A percentile compares a stretch with the other conserved stretches of the same genome.
These are phyloP conservation scores for Amphirosellinia nigrospora DNA, from an alignment of 495 filamentous ascomycete genomes.

Conservation along the genomic window DNA sequence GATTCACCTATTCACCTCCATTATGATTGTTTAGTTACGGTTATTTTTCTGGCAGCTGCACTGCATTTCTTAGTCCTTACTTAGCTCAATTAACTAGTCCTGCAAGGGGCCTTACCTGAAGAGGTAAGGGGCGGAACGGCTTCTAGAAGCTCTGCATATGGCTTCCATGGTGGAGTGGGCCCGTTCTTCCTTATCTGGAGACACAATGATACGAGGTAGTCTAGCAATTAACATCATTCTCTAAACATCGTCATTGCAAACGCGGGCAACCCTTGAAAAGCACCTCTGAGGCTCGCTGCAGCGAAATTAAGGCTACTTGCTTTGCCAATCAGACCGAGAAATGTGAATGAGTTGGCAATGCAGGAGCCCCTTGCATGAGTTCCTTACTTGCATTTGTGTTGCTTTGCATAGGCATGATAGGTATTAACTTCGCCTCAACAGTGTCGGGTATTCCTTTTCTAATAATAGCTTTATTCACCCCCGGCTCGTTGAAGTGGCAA, in stretches of 20 bases:
- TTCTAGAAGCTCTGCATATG: neutral
- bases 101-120: neutral
- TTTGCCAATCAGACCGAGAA: too few relatives aligned
- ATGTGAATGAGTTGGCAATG: neutral
- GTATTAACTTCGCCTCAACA: too few relatives aligned
- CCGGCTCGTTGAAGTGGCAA: too few relatives aligned
- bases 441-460: too few relatives aligned
- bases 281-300: too few relatives aligned
- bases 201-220: too few relatives aligned
- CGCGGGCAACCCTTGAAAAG: too few relatives aligned
- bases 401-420: neutral
- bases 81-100: neutral
- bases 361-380: neutral
- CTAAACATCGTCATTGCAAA: neutral
- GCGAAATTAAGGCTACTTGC: too few relatives aligned
- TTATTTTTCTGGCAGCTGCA: neutral
- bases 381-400: neutral
- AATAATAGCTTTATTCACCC: too few relatives aligned
- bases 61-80: conserved; percentile 5
- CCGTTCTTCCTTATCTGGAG: neutral
- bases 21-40: neutral
- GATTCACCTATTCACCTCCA: neutral
- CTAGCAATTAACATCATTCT: neutral
- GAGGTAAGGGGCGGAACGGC: neutral
- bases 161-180: conserved; percentile 1